These are phyloP conservation scores for Pyricularia sp. DNA, from an alignment of 2,329 filamentous ascomycete genomes.

Conservation along the genomic window DNA sequence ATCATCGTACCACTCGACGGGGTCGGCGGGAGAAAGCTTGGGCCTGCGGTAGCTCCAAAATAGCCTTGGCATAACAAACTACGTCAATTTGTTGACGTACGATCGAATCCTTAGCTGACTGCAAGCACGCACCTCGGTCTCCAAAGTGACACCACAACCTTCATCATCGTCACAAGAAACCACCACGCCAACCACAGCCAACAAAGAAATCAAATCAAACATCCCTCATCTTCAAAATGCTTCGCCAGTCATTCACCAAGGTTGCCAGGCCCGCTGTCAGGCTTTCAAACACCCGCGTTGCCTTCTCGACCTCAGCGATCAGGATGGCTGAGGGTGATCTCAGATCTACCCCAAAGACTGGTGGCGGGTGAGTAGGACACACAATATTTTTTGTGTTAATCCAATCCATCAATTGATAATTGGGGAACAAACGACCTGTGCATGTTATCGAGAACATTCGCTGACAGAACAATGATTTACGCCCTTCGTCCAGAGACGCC, in stretches of 20 bases:
- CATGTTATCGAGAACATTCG: background rate
- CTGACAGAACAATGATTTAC: background rate
- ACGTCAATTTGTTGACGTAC: background rate
- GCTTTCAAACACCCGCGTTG: slow-evolving; percentile 26
- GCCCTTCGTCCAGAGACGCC: slow-evolving; percentile 51
- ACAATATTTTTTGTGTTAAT: background rate
- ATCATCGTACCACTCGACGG: background rate
- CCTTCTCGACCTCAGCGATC: slow-evolving; percentile 51
- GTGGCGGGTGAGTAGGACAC: slow-evolving; percentile 11
- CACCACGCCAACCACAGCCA: background rate
- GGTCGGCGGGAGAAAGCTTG: background rate
- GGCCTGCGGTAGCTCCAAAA: background rate
- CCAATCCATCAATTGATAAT: background rate
- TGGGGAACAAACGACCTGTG: background rate
- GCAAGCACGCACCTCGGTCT: background rate
- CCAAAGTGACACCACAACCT: background rate
- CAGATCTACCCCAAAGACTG: slow-evolving; percentile 42
- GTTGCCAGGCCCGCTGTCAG: slow-evolving; percentile 37
- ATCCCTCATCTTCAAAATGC: slow-evolving; percentile 37
- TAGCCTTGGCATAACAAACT: background rate
- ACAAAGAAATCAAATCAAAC: background rate
- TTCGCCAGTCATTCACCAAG: slow-evolving; percentile 48
- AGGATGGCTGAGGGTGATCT: slow-evolving; percentile 60
- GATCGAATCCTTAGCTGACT: background rate
- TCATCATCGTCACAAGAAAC: background rate